Percentiles rank a stretch among this genome's conserved stretches.
Evolutionary conservation across 345 rosid species (phyloP).

Genomic region (Populus tremula): DNA sequence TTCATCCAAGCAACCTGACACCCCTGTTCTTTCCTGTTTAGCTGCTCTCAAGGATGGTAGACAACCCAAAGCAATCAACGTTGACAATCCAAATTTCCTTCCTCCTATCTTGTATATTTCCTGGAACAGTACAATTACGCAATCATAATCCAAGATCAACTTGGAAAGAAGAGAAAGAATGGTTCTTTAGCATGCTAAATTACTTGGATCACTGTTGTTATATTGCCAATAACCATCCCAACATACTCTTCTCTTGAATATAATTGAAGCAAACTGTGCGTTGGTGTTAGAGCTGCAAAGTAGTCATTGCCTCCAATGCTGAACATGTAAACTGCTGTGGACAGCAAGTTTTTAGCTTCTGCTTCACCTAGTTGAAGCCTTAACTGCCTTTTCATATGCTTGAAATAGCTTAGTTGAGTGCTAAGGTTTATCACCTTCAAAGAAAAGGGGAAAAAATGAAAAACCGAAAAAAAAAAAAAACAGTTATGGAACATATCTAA

Average conservation of each 20-base stretch:
- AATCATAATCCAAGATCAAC: background rate
- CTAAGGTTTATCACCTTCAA: conserved; percentile 40
- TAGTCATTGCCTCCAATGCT: conserved; percentile 46
- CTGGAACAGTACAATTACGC: conserved; percentile 16
- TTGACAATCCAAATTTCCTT: conserved; percentile 43
- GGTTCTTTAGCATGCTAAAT: background rate
- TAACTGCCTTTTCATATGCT: conserved; percentile 23
- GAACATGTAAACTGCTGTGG: conserved; percentile 37
- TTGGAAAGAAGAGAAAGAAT: too few species aligned
- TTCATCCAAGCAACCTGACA: conserved; percentile 16
- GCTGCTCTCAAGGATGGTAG: conserved; percentile 15
- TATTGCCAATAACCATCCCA: conserved; percentile 36
- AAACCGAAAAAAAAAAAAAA: too few species aligned
- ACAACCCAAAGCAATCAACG: conserved; percentile 26
- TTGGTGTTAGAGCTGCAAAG: background rate
- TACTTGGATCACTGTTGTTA: conserved; percentile 28
- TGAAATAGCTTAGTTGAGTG: conserved; percentile 37
- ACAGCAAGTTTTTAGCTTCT: conserved; percentile 26
- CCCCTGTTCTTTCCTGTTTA: conserved; percentile 10
- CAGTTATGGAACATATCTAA: background rate
- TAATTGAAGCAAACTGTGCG: conserved; percentile 16
- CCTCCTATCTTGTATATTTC: conserved; percentile 44
- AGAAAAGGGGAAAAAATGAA: background rate
- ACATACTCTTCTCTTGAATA: conserved; percentile 17
- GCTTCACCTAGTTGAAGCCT: conserved; percentile 34